Base-by-base conservation (phyloP, 2,329 filamentous ascomycete genomes). In the Ophiostoma novo-ulmi region DNA sequence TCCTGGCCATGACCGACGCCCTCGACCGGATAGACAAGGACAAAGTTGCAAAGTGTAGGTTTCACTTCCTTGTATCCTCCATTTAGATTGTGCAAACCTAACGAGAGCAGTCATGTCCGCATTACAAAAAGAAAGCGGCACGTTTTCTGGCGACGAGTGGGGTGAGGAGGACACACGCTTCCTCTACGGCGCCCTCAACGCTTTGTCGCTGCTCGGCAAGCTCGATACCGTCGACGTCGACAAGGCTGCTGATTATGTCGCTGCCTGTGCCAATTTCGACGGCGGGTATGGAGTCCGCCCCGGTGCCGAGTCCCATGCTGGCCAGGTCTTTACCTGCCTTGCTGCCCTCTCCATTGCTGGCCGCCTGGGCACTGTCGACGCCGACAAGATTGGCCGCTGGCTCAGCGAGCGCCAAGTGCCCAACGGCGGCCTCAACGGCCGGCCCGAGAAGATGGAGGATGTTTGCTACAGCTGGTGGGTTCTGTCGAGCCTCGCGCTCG, bases 391-490 rank as follows among this genome's bases (percentile, higher is more conserved):
- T 5, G 94, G 89, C 22, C 87, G 88, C 67, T 99, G 95, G 95
- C 84, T 99, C 70, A 97, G 93, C 79, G 95, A 99, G 80, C 87
- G 95, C 73, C 95, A 99, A 79, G 84, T 97, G 38, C 87, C 92
- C 11, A 90, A 89, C 67, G 95, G 95, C 39, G 95, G 95, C 0
- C 82, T 99, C 68, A 99, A 99, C 78, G 95, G 95, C 2, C 87
- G 95, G 67, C 95, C 95, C 0, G 95, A 98, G 81, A 99, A 99
- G 83, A 82, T 91, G 73, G 94, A 97, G 78, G 95, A 99, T 79
- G 94, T 97, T 17, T 99, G 95, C 82, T 99, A 99, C 81, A 97
- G 93, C 79, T 99, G 95, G 95, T 99, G 95, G 95, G 95, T 98
- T 64, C 82, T 94, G 77, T 94, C 92, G 77, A 97, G 94, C 78